phyloP scores from a whole-genome alignment of 129 eudicot genomes.

The Artemisia tridentata region DNA sequence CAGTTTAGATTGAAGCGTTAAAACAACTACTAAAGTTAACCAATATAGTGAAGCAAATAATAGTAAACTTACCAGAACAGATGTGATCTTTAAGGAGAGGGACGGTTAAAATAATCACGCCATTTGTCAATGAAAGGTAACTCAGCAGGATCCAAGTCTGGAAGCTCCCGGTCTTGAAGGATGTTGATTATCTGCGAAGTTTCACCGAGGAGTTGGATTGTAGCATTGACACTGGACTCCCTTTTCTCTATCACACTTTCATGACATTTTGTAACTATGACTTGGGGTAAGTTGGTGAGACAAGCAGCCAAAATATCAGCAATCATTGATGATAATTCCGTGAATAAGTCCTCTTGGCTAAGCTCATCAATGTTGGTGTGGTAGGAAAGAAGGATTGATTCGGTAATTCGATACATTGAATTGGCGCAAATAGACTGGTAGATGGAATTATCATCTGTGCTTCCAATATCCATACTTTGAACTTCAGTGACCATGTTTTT shows the following conservation, averaged over 20 bases:
- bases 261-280: not conserved
- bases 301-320: not conserved
- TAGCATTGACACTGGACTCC: not conserved
- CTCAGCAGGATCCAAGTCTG: not conserved
- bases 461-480: too few species aligned
- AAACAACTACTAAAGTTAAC: not conserved
- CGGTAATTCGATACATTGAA: too few species aligned
- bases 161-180: not conserved
- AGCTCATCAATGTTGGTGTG: not conserved
- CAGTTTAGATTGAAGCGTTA: not conserved
- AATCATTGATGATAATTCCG: not conserved
- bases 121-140: constrained; percentile 32
- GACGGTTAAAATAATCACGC: constrained; percentile 18
- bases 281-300: not conserved
- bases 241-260: not conserved
- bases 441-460: too few species aligned
- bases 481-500: too few species aligned
- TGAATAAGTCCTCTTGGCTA: not conserved
- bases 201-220: not conserved
- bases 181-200: not conserved
- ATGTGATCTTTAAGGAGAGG: not conserved
- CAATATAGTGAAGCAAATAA: not conserved
- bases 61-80: not conserved
- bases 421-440: too few species aligned
- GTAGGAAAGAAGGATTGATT: not conserved